A percentile compares a stretch with the other conserved stretches of the same genome.
These are phyloP conservation scores for Lactifluus volemus DNA, from an alignment of 768 basidiomycete species.

Conservation along the genomic window DNA sequence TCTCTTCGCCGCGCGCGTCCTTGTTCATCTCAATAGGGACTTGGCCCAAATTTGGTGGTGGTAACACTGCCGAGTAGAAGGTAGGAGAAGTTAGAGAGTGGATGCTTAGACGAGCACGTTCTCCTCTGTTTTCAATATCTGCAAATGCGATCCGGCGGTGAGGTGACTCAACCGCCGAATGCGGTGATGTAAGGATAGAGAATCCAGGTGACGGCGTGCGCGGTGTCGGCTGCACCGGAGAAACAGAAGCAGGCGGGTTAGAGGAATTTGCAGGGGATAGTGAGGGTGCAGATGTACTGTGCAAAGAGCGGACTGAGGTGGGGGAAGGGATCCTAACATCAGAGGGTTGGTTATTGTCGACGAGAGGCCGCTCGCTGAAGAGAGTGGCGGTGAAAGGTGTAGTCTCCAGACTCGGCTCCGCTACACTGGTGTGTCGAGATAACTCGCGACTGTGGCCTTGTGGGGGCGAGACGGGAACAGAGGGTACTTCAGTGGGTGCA, in stretches of 20 bases:
- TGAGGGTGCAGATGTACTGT: constrained; percentile 13
- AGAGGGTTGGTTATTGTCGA: neutral
- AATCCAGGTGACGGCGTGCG: constrained; percentile 16
- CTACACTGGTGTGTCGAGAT: neutral
- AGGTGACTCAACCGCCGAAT: constrained; percentile 26
- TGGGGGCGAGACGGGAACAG: neutral
- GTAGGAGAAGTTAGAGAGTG: neutral
- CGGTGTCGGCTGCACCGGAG: neutral
- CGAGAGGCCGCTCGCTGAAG: neutral
- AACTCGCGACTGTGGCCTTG: neutral
- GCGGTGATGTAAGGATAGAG: constrained; percentile 32
- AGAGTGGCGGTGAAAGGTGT: neutral
- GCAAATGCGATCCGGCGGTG: constrained; percentile 2
- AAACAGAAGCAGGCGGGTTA: constrained; percentile 6
- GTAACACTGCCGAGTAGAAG: neutral
- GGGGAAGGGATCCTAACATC: neutral
- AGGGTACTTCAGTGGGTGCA: neutral
- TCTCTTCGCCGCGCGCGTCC: constrained; percentile 19
- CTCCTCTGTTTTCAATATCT: neutral
- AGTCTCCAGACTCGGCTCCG: neutral
- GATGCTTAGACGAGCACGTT: neutral
- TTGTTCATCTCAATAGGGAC: constrained; percentile 20
- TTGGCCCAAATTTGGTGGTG: neutral
- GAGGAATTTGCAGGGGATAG: constrained; percentile 10
- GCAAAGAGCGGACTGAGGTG: neutral